Percentiles rank a stretch among this genome's conserved stretches.
phyloP scores from a whole-genome alignment of 164 flowering plant species.

The Brasenia schreberi region DNA sequence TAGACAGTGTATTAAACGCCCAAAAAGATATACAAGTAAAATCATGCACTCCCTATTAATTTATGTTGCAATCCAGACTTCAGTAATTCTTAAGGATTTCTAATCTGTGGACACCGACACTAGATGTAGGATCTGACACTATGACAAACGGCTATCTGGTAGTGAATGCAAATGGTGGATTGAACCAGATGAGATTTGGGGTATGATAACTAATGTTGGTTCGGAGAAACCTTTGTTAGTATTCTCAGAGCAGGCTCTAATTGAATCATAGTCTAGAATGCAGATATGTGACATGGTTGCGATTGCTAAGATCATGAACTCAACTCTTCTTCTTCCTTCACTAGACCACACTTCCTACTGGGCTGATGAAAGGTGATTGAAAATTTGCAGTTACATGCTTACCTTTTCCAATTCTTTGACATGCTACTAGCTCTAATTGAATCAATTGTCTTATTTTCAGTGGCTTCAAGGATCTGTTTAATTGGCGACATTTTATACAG shows the following conservation, averaged over 20 bases:
- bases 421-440: background rate
- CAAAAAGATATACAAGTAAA: background rate
- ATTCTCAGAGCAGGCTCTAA: background rate
- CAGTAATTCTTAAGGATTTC: background rate
- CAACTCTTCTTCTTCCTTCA: constrained; percentile 3
- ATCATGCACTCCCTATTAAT: background rate
- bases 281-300: constrained; percentile 3
- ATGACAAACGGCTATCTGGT: background rate
- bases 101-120: background rate
- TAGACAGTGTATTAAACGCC: background rate
- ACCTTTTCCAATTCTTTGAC: too few species aligned
- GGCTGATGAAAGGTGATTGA: background rate
- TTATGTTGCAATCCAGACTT: background rate
- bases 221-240: background rate
- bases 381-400: too few species aligned
- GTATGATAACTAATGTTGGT: constrained; percentile 8
- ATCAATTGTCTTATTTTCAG: background rate
- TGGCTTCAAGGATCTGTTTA: background rate
- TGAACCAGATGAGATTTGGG: constrained; percentile 3
- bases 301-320: background rate
- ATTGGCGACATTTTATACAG: background rate
- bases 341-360: constrained; percentile 1
- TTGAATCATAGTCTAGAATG: background rate
- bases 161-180: background rate
- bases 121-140: background rate